Conservation (phyloP, 257 asterid genomes). For the Forsythia suspensa region DNA sequence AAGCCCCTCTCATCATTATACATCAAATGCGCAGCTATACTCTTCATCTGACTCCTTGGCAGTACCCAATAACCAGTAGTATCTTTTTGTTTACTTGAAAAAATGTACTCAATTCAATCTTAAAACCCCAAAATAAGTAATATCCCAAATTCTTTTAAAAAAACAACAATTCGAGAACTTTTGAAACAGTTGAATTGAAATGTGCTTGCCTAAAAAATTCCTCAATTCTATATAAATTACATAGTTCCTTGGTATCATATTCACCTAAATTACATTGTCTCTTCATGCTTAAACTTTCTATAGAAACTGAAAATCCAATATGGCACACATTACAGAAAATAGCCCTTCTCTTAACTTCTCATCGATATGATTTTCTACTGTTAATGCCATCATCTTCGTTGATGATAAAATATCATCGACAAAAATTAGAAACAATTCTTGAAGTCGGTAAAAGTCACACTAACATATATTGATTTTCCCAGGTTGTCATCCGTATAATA, state of each 20-base stretch:
- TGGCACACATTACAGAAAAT: no score
- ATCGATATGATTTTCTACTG: no score
- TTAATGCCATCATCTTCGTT: no score
- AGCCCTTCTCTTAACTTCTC: no score
- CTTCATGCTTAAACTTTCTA: no score
- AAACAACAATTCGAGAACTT: neutral
- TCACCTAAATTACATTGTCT: neutral
- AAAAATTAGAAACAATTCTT: no score
- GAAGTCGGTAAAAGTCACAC: no score
- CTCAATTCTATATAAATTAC: neutral
- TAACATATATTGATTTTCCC: no score
- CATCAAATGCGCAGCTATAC: constrained; percentile 17
- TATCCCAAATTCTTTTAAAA: neutral
- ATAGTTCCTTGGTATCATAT: neutral
- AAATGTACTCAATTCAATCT: constrained; percentile 25
- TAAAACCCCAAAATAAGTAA: neutral
- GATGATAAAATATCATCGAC: no score
- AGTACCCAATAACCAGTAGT: constrained; percentile 22
- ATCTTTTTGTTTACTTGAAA: constrained; percentile 19
- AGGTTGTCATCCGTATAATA: no score
- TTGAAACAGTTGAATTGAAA: neutral
- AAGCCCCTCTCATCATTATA: constrained; percentile 28
- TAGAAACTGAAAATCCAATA: no score
- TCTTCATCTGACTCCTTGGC: constrained; percentile 33
- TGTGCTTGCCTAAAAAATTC: neutral